Conservation (phyloP, 2,329 filamentous ascomycete genomes). For the Bipolaris bicolor region DNA sequence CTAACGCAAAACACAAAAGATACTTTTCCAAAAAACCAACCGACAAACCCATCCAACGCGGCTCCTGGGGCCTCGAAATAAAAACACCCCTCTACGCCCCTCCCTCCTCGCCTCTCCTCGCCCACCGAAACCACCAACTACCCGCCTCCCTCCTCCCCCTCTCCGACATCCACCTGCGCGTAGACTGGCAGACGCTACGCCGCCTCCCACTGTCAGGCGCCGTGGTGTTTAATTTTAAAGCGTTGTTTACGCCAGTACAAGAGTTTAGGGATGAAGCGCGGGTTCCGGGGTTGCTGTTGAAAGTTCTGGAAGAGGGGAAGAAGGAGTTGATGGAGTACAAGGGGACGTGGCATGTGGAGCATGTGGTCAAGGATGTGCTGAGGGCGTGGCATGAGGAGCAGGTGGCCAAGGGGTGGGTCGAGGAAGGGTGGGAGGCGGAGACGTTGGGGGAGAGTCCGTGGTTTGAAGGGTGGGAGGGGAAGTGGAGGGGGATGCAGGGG, state of each 20-base stretch:
- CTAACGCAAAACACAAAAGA: constrained; percentile 49
- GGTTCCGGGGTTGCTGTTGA: constrained; percentile 71
- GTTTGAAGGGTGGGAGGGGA: constrained; percentile 77
- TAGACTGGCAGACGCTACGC: constrained; percentile 88
- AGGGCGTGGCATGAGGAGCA: constrained; percentile 71
- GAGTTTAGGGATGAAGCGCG: constrained; percentile 75
- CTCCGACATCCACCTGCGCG: constrained; percentile 70
- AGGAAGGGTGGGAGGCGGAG: constrained; percentile 66
- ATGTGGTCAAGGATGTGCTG: constrained; percentile 70
- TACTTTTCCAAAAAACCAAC: constrained; percentile 81
- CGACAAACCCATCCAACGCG: constrained; percentile 78
- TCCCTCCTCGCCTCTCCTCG: constrained; percentile 68
- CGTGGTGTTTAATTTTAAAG: constrained; percentile 88
- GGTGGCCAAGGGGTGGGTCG: constrained; percentile 64
- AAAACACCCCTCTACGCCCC: constrained; percentile 78
- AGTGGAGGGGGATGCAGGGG: constrained; percentile 71
- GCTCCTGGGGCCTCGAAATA: constrained; percentile 82
- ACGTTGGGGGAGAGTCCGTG: constrained; percentile 79
- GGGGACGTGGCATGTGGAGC: constrained; percentile 78
- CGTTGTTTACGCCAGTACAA: constrained; percentile 75
- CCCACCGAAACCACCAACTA: constrained; percentile 62
- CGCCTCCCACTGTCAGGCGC: constrained; percentile 76
- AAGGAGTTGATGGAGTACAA: constrained; percentile 78
- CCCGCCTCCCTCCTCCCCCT: constrained; percentile 59
- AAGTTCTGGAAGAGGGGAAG: constrained; percentile 74